These are phyloP conservation scores for Butyriboletus loyo DNA, from an alignment of 768 basidiomycete genomes.

Conservation along the genomic window DNA sequence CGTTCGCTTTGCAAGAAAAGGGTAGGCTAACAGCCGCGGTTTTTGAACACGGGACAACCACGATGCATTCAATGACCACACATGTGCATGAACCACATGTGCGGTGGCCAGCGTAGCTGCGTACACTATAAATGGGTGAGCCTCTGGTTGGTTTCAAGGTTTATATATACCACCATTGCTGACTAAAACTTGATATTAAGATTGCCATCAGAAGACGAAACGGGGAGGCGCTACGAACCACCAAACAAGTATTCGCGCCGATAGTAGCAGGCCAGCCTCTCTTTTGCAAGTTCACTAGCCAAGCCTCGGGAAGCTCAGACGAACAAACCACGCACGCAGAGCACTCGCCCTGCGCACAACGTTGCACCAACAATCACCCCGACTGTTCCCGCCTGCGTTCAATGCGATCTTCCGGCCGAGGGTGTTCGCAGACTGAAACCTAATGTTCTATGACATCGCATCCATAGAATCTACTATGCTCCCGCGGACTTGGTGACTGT, in stretches of 20 bases:
- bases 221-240: background rate
- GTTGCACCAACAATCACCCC: background rate
- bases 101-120: background rate
- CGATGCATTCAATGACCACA: background rate
- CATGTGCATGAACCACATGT: background rate
- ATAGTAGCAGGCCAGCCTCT: background rate
- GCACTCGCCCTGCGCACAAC: background rate
- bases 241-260: background rate
- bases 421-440: background rate
- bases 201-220: background rate
- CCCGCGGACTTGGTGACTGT: background rate
- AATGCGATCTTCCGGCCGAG: background rate
- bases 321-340: background rate
- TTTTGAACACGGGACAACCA: background rate
- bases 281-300: background rate
- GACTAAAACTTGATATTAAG: background rate
- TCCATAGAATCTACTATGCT: background rate
- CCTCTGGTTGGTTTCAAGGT: background rate
- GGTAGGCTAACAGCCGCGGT: background rate
- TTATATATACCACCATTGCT: background rate
- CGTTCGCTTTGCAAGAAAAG: background rate
- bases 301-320: background rate
- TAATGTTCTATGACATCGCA: background rate
- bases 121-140: background rate
- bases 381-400: background rate